Evolutionary conservation across 805 yeast genomes (phyloP).

Genomic region (Cyberlindnera subsufficiens): DNA sequence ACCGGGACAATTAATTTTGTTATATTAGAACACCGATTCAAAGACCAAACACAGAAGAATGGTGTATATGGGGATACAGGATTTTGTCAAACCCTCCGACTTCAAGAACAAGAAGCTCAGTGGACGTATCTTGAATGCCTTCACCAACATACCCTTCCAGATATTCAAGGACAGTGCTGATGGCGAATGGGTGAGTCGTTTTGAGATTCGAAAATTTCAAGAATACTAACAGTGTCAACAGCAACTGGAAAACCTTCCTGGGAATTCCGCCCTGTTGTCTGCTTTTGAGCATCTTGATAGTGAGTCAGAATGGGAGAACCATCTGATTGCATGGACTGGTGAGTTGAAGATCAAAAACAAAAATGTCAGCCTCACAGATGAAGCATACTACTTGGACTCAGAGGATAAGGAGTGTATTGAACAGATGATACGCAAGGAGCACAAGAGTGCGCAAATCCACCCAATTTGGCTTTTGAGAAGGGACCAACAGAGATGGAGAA

Average conservation of each 20-base stretch:
- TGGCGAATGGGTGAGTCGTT: slow-evolving; percentile 21
- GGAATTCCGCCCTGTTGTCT: slow-evolving; percentile 80
- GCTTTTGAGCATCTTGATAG: slow-evolving; percentile 59
- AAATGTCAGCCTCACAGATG: slow-evolving; percentile 29
- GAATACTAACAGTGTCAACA: slow-evolving; percentile 2
- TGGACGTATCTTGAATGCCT: slow-evolving; percentile 64
- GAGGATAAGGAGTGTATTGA: slow-evolving; percentile 50
- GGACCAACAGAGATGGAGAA: slow-evolving; percentile 80
- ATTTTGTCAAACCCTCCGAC: slow-evolving; percentile 19
- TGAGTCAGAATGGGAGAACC: slow-evolving; percentile 79
- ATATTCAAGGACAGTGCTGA: slow-evolving; percentile 37
- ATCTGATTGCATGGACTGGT: slow-evolving; percentile 93
- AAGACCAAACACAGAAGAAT: too few relatives aligned
- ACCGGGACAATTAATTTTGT: too few relatives aligned
- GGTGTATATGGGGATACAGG: too few relatives aligned
- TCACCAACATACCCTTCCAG: slow-evolving; percentile 63
- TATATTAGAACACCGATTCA: too few relatives aligned
- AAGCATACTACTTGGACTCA: slow-evolving; percentile 54
- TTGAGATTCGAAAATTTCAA: background rate
- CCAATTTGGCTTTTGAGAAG: slow-evolving; percentile 86
- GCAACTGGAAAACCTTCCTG: slow-evolving; percentile 55
- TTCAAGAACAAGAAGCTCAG: slow-evolving; percentile 19
- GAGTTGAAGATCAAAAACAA: slow-evolving; percentile 42
- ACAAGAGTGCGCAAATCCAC: slow-evolving; percentile 50
- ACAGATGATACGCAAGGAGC: slow-evolving; percentile 37